Conservation (phyloP, 108 stramenopile genomes). For the Stephanodiscus triporus region DNA sequence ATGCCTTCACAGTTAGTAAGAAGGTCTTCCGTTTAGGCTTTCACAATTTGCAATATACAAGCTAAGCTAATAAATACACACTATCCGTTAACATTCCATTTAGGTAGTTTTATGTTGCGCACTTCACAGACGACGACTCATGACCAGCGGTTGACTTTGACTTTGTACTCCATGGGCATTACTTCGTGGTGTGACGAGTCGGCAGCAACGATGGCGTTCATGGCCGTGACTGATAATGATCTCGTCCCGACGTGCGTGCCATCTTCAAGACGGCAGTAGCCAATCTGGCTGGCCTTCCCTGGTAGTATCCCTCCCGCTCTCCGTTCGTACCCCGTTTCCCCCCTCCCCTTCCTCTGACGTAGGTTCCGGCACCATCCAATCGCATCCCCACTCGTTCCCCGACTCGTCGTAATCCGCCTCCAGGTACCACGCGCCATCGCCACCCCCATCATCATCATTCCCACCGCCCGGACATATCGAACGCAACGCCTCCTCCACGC, state of each 20-base stretch:
- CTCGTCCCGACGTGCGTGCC: too few relatives aligned
- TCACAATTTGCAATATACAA: too few relatives aligned
- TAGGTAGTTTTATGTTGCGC: too few relatives aligned
- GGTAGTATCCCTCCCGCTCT: slow-evolving; percentile 14
- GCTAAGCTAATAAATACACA: too few relatives aligned
- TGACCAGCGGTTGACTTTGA: neutral
- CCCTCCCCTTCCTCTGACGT: slow-evolving; percentile 19
- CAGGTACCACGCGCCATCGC: slow-evolving; percentile 32
- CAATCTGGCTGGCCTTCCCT: slow-evolving; percentile 52
- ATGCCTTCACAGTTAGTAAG: neutral
- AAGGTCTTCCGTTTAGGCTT: neutral
- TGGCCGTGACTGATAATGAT: neutral
- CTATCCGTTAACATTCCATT: too few relatives aligned
- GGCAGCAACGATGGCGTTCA: neutral
- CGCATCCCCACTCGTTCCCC: slow-evolving; percentile 75
- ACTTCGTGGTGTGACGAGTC: neutral
- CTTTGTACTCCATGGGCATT: neutral
- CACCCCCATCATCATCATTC: slow-evolving; percentile 55
- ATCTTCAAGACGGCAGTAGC: slow-evolving; percentile 22
- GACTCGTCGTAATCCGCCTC: slow-evolving; percentile 56
- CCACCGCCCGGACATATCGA: slow-evolving; percentile 64
- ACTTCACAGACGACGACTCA: neutral
- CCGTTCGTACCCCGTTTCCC: neutral
- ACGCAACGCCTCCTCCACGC: slow-evolving; percentile 66
- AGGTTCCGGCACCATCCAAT: slow-evolving; percentile 74